Evolutionary conservation across 2,329 filamentous ascomycete genomes (phyloP).

Genomic region (Ceratocystis huliohia): DNA sequence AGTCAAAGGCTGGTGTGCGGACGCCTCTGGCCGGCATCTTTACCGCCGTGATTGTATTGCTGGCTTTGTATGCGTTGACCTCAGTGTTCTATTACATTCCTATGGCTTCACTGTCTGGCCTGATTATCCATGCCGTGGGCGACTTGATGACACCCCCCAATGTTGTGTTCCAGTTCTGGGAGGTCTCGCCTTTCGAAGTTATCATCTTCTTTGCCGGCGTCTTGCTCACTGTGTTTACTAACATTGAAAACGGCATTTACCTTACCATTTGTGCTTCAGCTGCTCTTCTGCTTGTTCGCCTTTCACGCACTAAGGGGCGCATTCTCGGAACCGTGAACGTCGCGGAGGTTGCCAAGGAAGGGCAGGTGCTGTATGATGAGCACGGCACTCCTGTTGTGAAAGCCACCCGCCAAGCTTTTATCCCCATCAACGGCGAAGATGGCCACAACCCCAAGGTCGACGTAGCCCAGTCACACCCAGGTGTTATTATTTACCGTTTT

Average conservation of each 20-base stretch:
- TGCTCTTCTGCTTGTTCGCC: slow-evolving; percentile 67
- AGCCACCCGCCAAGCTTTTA: slow-evolving; percentile 28
- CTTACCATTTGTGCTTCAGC: slow-evolving; percentile 66
- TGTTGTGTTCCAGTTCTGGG: slow-evolving; percentile 90
- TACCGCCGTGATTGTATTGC: slow-evolving; percentile 69
- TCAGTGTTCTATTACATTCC: slow-evolving; percentile 92
- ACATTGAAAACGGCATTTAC: slow-evolving; percentile 89
- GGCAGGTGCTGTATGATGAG: slow-evolving; percentile 15
- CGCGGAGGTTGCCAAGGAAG: slow-evolving; percentile 14
- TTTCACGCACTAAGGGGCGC: slow-evolving; percentile 67
- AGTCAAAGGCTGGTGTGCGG: slow-evolving; percentile 88
- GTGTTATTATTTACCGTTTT: slow-evolving; percentile 44
- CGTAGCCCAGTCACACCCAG: slow-evolving; percentile 38
- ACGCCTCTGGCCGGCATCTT: slow-evolving; percentile 85
- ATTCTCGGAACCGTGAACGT: slow-evolving; percentile 67
- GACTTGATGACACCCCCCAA: slow-evolving; percentile 86
- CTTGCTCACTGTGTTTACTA: slow-evolving; percentile 73
- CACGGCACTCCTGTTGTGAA: slow-evolving; percentile 16
- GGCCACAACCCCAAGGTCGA: slow-evolving; percentile 38
- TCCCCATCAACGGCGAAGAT: slow-evolving; percentile 39
- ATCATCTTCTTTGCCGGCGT: slow-evolving; percentile 90
- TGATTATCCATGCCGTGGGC: slow-evolving; percentile 92
- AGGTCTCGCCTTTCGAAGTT: slow-evolving; percentile 78
- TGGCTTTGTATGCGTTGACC: slow-evolving; percentile 81
- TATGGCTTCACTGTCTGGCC: slow-evolving; percentile 62